Evolutionary conservation across 768 basidiomycete species (phyloP).

Genomic region (Terana coerulea): DNA sequence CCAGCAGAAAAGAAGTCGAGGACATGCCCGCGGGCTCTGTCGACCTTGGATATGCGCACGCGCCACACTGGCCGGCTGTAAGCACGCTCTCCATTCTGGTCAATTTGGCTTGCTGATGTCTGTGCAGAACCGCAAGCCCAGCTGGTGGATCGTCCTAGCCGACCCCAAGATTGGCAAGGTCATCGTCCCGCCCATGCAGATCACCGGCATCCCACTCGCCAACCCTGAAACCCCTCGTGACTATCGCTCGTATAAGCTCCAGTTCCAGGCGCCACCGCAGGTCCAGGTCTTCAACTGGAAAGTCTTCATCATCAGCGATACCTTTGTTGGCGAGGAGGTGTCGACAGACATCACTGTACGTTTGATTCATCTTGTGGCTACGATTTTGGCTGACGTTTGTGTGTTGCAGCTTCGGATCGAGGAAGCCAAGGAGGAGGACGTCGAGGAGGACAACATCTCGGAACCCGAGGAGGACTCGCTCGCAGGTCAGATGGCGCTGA

Average conservation of each 20-base stretch:
- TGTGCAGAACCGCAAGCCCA: slow-evolving; percentile 75
- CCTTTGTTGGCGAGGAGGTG: slow-evolving; percentile 80
- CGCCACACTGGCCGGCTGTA: slow-evolving; percentile 90
- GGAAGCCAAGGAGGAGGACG: slow-evolving; percentile 58
- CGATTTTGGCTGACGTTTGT: background rate
- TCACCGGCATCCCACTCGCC: slow-evolving; percentile 73
- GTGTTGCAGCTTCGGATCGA: slow-evolving; percentile 84
- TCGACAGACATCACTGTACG: slow-evolving; percentile 68
- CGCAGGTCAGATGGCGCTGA: slow-evolving; percentile 96
- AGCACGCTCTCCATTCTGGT: slow-evolving; percentile 24
- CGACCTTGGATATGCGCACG: slow-evolving; percentile 70
- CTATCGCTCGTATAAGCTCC: slow-evolving; percentile 83
- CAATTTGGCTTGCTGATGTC: background rate
- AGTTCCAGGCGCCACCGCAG: slow-evolving; percentile 91
- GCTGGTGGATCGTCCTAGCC: slow-evolving; percentile 89
- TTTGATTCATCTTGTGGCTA: slow-evolving; percentile 11
- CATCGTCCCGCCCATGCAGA: slow-evolving; percentile 82
- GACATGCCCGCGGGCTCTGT: slow-evolving; percentile 42
- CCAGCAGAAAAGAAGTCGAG: slow-evolving; percentile 57
- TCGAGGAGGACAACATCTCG: slow-evolving; percentile 88
- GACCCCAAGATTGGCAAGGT: slow-evolving; percentile 83
- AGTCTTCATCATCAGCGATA: slow-evolving; percentile 81
- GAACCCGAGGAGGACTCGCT: slow-evolving; percentile 96
- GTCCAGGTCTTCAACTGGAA: slow-evolving; percentile 88
- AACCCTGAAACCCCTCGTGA: slow-evolving; percentile 46